Evolutionary conservation across 768 basidiomycete genomes (phyloP).

Genomic region (Tulasnella sp.): DNA sequence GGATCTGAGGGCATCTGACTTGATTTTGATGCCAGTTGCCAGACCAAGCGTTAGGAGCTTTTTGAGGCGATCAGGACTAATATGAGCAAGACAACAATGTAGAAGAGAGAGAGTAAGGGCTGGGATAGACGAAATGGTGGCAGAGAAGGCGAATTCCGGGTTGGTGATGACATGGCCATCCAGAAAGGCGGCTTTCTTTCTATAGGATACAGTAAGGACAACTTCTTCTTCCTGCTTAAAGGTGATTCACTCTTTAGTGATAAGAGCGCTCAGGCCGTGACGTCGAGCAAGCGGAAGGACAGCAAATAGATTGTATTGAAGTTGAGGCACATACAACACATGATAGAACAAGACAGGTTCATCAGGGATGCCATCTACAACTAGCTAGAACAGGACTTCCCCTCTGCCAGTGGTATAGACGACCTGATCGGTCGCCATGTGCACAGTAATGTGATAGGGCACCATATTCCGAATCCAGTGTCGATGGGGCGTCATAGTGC

Average conservation of each 20-base stretch:
- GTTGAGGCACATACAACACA: not conserved
- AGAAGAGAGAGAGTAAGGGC: not conserved
- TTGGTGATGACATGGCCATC: not conserved
- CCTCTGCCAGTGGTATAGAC: not conserved
- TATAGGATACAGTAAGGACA: not conserved
- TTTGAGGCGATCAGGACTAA: not conserved
- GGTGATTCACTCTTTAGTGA: no score
- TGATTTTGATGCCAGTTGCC: not conserved
- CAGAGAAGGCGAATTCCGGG: not conserved
- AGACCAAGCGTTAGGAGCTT: not conserved
- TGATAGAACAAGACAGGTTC: not conserved
- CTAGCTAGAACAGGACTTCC: not conserved
- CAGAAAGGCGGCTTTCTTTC: not conserved
- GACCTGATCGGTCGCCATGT: not conserved
- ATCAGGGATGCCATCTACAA: no score
- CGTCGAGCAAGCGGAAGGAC: not conserved
- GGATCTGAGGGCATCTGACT: not conserved
- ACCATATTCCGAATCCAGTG: not conserved
- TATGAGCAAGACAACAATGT: not conserved
- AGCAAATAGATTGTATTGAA: not conserved
- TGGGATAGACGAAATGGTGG: conserved; percentile 2
- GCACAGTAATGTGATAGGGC: not conserved
- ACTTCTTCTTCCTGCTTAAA: not conserved
- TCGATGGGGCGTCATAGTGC: not conserved
- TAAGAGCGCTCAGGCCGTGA: no score